phyloP scores from a whole-genome alignment of 768 basidiomycete genomes.

The Leccinum boreale region DNA sequence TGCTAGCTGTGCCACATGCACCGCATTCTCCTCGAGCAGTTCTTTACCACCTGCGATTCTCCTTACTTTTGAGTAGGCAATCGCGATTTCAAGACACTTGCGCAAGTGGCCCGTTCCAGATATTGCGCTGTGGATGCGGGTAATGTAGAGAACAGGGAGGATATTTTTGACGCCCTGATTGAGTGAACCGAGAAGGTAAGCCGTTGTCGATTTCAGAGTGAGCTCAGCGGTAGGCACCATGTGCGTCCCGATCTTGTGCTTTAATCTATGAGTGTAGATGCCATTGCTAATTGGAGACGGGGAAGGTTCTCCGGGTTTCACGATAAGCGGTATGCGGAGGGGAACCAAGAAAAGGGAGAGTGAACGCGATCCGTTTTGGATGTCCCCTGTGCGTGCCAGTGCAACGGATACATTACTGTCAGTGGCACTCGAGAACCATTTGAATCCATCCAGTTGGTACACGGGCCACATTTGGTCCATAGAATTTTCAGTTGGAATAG shows the following conservation, averaged over 20 bases:
- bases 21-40: conserved; percentile 50
- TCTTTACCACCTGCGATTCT: conserved; percentile 48
- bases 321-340: conserved; percentile 50
- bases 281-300: conserved; percentile 57
- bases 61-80: conserved; percentile 60
- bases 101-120: conserved; percentile 54
- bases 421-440: conserved; percentile 85
- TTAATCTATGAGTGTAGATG: conserved; percentile 67
- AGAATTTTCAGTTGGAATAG: conserved; percentile 35
- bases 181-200: conserved; percentile 56
- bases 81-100: conserved; percentile 62
- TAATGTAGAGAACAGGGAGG: conserved; percentile 72
- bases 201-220: conserved; percentile 54
- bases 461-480: conserved; percentile 42
- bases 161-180: conserved; percentile 66
- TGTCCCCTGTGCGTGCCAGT: conserved; percentile 65
- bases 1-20: conserved; percentile 67
- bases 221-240: conserved; percentile 75
- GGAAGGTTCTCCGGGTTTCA: conserved; percentile 35
- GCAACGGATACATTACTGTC: conserved; percentile 72
- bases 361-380: conserved; percentile 53
- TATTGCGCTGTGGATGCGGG: conserved; percentile 64
- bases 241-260: conserved; percentile 77
- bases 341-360: conserved; percentile 77
- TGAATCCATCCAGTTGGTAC: conserved; percentile 66